Base-by-base conservation (phyloP, 2,329 filamentous ascomycete genomes). In the Claviceps fusiformis region DNA sequence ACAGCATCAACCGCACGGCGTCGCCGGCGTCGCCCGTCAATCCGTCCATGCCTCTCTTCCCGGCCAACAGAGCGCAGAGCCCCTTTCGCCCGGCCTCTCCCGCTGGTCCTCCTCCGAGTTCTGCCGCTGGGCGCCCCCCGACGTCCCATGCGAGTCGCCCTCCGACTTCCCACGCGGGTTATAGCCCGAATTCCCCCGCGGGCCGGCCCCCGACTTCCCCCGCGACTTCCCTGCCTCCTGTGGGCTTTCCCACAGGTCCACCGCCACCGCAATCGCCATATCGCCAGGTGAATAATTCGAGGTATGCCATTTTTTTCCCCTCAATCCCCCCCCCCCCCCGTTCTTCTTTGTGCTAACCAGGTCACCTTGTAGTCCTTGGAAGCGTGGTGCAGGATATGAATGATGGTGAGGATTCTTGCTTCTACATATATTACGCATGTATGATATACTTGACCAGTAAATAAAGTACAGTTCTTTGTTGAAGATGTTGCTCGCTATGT, bases 301-400 rank as follows among this genome's bases (percentile, higher is more conserved):
- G 71, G 70, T 73, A 62, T 59, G 5, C 19, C 1, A 3, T 4
- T 7, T 15, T 19, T 31, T 33, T 33, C 11, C 13, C 37, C n/a
- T 29, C 2, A 33, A 44, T 50, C 10, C 11, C 37, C 2, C 11
- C 11, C 37, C 5, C 15, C 15, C 6, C 39, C 35, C 27, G 41
- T 27, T 7, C 29, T 48, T 8, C 6, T 4, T 5, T 15, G 9
- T 24, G 35, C 52, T 46, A 31, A 53, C 31, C 6, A 3, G 6
- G 33, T 9, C 13, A 15, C 2, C 2, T 24, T 13, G 6, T 35
- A 74, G 72, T 62, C 72, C 72, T 24, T 74, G 72, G 72, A 72
- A 74, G 60, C 72, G 72, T 57, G 72, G 72, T 57, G 72, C 72
- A 50, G 72, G 72, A 44, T 74, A 74, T 59, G 71, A 74, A 37